phyloP scores from a whole-genome alignment of 1,139 yeast species.

The Yamadazyma buinensis region DNA sequence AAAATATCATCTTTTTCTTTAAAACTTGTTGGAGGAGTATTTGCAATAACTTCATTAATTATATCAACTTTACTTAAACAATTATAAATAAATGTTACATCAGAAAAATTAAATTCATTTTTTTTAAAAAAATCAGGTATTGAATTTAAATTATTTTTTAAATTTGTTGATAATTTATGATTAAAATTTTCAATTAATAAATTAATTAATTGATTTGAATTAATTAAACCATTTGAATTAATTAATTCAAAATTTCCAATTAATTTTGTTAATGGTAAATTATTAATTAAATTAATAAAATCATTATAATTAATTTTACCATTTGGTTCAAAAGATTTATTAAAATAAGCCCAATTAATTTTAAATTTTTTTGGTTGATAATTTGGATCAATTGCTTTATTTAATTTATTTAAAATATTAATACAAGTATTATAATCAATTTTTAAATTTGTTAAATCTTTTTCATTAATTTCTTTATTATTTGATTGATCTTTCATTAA shows the following conservation, averaged over 20 bases:
- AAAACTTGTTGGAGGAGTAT: constrained; percentile 45
- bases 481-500: background rate
- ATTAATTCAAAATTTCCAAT: constrained; percentile 43
- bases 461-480: background rate
- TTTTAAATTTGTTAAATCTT: constrained; percentile 21
- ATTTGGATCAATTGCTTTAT: constrained; percentile 39
- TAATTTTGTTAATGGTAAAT: constrained; percentile 44
- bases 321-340: constrained; percentile 38
- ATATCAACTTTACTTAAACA: constrained; percentile 43
- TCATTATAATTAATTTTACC: constrained; percentile 39
- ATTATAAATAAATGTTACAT: constrained; percentile 42
- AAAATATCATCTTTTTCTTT: constrained; percentile 43
- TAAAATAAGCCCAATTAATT: constrained; percentile 45
- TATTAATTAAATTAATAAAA: constrained; percentile 40
- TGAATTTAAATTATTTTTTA: constrained; percentile 32
- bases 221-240: constrained; percentile 32
- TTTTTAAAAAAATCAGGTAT: constrained; percentile 38
- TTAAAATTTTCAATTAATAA: constrained; percentile 37
- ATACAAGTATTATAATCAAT: constrained; percentile 40
- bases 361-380: constrained; percentile 42
- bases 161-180: constrained; percentile 39
- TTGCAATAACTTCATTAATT: constrained; percentile 60
- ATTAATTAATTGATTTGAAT: constrained; percentile 29
- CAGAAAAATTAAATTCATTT: constrained; percentile 36
- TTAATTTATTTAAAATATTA: constrained; percentile 33